Percentiles rank a stretch among this genome's conserved stretches.
These are phyloP conservation scores for Fusarium pininemorale DNA, from an alignment of 2,329 filamentous ascomycete species.

Conservation along the genomic window DNA sequence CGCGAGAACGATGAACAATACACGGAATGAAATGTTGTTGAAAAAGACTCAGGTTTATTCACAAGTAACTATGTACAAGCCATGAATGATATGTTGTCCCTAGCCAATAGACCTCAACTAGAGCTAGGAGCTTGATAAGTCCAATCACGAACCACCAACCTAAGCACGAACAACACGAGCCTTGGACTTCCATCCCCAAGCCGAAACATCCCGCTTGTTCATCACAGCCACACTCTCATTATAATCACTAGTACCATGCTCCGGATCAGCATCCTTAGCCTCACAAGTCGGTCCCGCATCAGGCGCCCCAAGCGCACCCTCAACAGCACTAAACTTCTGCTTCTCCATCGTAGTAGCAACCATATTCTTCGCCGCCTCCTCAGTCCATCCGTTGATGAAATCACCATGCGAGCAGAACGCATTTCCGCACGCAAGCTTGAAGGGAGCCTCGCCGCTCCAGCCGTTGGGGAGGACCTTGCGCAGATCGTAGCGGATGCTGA, in stretches of 20 bases:
- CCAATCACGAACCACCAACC: not conserved
- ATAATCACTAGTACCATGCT: conserved; percentile 52
- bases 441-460: conserved; percentile 54
- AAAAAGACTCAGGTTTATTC: not conserved
- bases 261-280: conserved; percentile 52
- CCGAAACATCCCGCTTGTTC: conserved; percentile 32
- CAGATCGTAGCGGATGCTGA: conserved; percentile 58
- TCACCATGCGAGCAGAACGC: conserved; percentile 57
- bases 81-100: not conserved
- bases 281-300: conserved; percentile 38
- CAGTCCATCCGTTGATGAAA: conserved; percentile 58
- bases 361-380: conserved; percentile 49
- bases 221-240: conserved; percentile 32
- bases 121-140: not conserved
- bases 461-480: conserved; percentile 54
- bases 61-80: not conserved
- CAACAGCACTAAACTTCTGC: conserved; percentile 47
- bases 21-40: fast-evolving
- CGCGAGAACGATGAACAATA: fast-evolving
- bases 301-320: conserved; percentile 31
- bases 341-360: conserved; percentile 48
- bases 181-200: conserved; percentile 31
- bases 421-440: conserved; percentile 54
- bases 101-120: not conserved
- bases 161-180: conserved; percentile 20